phyloP scores from a whole-genome alignment of 2,329 filamentous ascomycete species.

The Graphium sp. region DNA sequence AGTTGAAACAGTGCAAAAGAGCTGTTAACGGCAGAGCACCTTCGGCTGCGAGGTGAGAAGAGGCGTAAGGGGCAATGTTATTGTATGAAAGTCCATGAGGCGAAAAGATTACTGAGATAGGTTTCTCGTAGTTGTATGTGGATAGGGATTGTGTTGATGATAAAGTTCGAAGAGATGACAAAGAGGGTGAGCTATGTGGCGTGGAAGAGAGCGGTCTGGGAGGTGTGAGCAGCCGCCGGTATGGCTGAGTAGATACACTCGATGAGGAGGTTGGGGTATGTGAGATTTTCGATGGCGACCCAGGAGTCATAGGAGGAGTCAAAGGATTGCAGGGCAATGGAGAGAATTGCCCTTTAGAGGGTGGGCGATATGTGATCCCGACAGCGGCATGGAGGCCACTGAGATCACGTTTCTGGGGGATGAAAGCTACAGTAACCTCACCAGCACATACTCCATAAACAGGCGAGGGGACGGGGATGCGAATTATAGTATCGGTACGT shows the following conservation, averaged over 20 bases:
- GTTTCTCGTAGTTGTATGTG: background rate
- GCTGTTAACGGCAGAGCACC: slow-evolving; percentile 44
- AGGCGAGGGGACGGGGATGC: slow-evolving; percentile 35
- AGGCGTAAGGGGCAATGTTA: slow-evolving; percentile 35
- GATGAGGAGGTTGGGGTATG: slow-evolving; percentile 7
- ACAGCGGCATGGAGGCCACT: slow-evolving; percentile 48
- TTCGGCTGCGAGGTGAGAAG: slow-evolving; percentile 35
- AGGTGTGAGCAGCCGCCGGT: slow-evolving; percentile 18
- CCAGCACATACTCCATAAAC: slow-evolving; percentile 35
- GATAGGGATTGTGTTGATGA: slow-evolving; percentile 17
- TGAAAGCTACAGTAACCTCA: slow-evolving; percentile 54
- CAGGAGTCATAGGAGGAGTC: slow-evolving; percentile 8
- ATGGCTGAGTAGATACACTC: too few species aligned
- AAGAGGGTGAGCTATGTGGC: slow-evolving; percentile 7
- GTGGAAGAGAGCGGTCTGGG: slow-evolving; percentile 14
- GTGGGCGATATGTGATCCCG: slow-evolving; percentile 54
- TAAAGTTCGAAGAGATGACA: slow-evolving; percentile 16
- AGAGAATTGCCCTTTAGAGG: slow-evolving; percentile 11
- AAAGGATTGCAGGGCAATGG: background rate
- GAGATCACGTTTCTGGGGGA: slow-evolving; percentile 42
- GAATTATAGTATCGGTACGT: slow-evolving; percentile 15
- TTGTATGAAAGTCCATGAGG: slow-evolving; percentile 43
- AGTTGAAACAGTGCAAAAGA: slow-evolving; percentile 48
- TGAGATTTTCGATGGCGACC: slow-evolving; percentile 7
- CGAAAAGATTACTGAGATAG: slow-evolving; percentile 43